Percentiles rank a stretch among this genome's conserved stretches.
Evolutionary conservation across 2,329 filamentous ascomycete genomes (phyloP).

Genomic region (Didymella glomerata): DNA sequence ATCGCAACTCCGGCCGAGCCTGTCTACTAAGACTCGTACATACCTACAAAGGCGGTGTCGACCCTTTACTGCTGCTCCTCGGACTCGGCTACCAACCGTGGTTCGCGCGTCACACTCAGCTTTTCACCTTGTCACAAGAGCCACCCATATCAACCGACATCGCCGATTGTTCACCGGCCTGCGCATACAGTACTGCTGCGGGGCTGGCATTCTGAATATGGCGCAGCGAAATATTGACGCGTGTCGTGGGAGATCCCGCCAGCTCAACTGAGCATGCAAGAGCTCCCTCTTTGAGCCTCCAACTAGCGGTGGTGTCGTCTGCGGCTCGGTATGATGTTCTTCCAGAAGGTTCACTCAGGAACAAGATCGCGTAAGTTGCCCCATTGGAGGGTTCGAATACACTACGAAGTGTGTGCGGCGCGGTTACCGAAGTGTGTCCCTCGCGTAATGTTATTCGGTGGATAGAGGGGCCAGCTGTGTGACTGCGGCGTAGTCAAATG

Average conservation of each 20-base stretch:
- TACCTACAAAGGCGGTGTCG: constrained; percentile 5
- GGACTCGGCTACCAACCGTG: constrained; percentile 1
- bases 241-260: background rate
- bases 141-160: background rate
- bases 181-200: constrained; percentile 1
- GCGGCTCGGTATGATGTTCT: background rate
- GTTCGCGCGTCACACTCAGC: constrained; percentile 10
- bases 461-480: background rate
- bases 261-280: background rate
- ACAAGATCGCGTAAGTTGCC: constrained; percentile 12
- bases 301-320: background rate
- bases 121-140: background rate
- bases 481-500: constrained; percentile 12
- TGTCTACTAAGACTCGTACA: constrained; percentile 2
- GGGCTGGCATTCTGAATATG: constrained; percentile 1
- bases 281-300: constrained; percentile 3
- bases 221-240: background rate
- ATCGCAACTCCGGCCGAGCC: constrained; percentile 4
- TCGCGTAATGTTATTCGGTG: constrained; percentile 1
- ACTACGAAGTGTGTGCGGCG: background rate
- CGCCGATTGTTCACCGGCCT: constrained; percentile 1
- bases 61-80: constrained; percentile 7
- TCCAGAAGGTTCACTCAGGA: background rate
- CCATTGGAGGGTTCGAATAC: background rate
- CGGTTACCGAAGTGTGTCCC: background rate